Evolutionary conservation across 352 stramenopile species (phyloP), one percentile per base, ranked within the genome.

Genomic region (Phytopythium delawarense): DNA sequence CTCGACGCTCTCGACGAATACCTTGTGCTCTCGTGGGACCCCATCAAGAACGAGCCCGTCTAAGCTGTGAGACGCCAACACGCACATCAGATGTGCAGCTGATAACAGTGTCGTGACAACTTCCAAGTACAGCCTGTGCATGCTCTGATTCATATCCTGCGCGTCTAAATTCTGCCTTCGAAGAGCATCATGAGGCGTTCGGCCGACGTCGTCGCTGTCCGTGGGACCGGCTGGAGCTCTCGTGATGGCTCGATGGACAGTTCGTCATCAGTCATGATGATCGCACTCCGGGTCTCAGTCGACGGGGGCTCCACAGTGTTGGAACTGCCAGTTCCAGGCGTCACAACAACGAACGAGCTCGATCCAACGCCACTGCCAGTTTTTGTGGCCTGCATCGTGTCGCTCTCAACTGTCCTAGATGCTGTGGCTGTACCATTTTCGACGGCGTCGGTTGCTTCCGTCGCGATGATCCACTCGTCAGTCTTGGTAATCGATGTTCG

Each of bases 1-100:
- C 62, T 83, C 7, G 72, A 79, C 16, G 63, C 64, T 11, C 58
- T 82, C 18, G 70, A 79, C 42, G 65, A 76, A 54, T 74, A 81
- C 67, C 44, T 76, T 30, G 49, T 72, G 45, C 66, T 62, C 15
- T 63, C 63, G 25, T 80, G 72, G 72, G 73, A 81, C 51, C 73
- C 73, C 0, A 72, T 74, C 65, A 73, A 70, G 62, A 44, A 54
- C 34, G 61, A 74, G 45, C 68, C 66, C 25, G 64, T 72, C 15
- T 69, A 66, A 59, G 55, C 45, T 34, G 32, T 35, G 46, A 4
- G 21, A 18, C 28, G 28, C 5, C 28, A 32, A 7, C 28, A 32
- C 2, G 23, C 13, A 12, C 35, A 40, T 11, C 35, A 40, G 35
- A 40, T 2, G 12, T 6, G 5, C 28, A 32, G 28, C 28, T 7